Percentiles rank a stretch among this genome's conserved stretches.
phyloP scores from a whole-genome alignment of 371 early-diverging fungal genomes.

The Amoeboradix gromovi region DNA sequence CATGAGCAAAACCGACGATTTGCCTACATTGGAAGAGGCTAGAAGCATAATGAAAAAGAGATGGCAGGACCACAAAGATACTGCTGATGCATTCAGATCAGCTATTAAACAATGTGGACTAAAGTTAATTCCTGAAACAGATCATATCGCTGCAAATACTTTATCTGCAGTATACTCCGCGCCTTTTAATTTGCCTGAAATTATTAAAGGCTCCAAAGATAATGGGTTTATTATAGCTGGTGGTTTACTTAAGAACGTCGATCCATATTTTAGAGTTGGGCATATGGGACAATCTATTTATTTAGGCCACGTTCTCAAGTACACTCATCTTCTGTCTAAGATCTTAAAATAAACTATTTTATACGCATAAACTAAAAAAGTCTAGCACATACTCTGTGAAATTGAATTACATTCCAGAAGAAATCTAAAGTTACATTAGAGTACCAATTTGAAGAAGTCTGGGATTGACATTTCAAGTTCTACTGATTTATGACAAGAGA shows the following conservation, averaged over 20 bases:
- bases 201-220: constrained; percentile 36
- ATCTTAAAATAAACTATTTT: neutral
- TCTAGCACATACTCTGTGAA: no score
- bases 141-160: constrained; percentile 50
- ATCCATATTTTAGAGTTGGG: constrained; percentile 40
- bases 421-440: no score
- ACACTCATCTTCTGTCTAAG: neutral
- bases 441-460: no score
- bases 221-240: constrained; percentile 71
- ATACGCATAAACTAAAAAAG: no score
- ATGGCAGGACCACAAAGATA: constrained; percentile 34
- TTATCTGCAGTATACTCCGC: constrained; percentile 85
- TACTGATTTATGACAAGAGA: no score
- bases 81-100: constrained; percentile 38
- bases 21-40: constrained; percentile 27
- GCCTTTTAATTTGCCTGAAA: constrained; percentile 37
- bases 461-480: no score
- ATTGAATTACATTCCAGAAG: no score
- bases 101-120: constrained; percentile 34
- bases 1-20: neutral
- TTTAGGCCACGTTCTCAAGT: neutral
- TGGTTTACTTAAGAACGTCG: constrained; percentile 52
- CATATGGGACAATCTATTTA: constrained; percentile 1
- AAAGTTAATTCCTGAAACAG: constrained; percentile 28
- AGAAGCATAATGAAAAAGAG: constrained; percentile 30